Percentiles rank a stretch among this genome's conserved stretches.
These are phyloP conservation scores for Agaricus subrufescens DNA, from an alignment of 768 basidiomycete species.

Conservation along the genomic window DNA sequence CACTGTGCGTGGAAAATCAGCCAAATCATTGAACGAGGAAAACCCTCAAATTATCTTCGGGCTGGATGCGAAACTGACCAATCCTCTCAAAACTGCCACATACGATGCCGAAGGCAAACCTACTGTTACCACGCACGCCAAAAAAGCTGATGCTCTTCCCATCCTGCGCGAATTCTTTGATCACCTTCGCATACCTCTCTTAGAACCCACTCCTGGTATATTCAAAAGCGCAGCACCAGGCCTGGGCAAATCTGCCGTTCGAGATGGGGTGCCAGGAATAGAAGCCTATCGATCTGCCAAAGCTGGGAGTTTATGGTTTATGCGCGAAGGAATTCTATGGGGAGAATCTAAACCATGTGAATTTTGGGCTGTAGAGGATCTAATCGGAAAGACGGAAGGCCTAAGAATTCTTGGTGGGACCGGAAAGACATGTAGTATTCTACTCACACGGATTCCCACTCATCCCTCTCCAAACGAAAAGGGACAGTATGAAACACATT, in stretches of 20 bases:
- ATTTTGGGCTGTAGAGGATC: conserved; percentile 62
- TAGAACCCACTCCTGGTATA: conserved; percentile 42
- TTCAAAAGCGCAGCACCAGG: conserved; percentile 52
- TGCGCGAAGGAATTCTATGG: conserved; percentile 63
- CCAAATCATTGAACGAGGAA: conserved; percentile 22
- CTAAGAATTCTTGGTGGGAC: conserved; percentile 55
- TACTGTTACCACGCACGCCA: conserved; percentile 28
- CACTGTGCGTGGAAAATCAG: conserved; percentile 35
- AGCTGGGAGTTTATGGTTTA: conserved; percentile 68
- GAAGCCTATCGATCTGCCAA: conserved; percentile 74
- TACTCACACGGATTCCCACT: conserved; percentile 36
- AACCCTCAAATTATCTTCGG: conserved; percentile 66
- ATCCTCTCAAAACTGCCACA: conserved; percentile 39
- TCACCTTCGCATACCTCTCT: conserved; percentile 30
- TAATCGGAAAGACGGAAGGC: conserved; percentile 46
- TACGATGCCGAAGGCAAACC: conserved; percentile 26
- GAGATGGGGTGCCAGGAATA: conserved; percentile 52
- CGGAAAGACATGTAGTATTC: conserved; percentile 64
- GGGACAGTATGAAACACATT: conserved; percentile 23
- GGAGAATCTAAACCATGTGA: conserved; percentile 75
- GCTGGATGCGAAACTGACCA: conserved; percentile 50
- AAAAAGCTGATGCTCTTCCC: conserved; percentile 50
- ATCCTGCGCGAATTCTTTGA: conserved; percentile 48
- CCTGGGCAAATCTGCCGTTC: conserved; percentile 29
- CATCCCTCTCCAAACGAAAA: conserved; percentile 8